Evolutionary conservation across 805 yeast genomes (phyloP).

Genomic region (Ogataea zsoltii): DNA sequence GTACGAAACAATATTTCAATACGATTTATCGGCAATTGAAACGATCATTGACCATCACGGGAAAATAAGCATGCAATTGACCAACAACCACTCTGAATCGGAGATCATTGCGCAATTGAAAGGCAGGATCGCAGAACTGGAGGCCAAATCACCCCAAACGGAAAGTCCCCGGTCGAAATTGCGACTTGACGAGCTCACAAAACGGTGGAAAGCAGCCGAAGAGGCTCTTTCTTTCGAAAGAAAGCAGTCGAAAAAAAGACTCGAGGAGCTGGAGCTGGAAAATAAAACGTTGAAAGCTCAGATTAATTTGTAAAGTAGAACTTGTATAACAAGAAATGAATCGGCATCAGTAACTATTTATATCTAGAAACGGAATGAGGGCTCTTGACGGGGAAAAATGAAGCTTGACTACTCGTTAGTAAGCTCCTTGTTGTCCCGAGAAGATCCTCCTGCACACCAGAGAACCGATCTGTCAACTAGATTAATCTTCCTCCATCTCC

Average conservation of each 20-base stretch:
- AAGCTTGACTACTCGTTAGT: too few relatives aligned
- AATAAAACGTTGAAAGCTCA: conserved; percentile 39
- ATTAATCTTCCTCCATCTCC: conserved; percentile 38
- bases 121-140: conserved; percentile 1
- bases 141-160: neutral
- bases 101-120: conserved; percentile 10
- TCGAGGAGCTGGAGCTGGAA: conserved; percentile 56
- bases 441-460: too few relatives aligned
- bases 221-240: conserved; percentile 67
- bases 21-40: conserved; percentile 60
- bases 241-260: conserved; percentile 52
- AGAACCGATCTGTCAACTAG: too few relatives aligned
- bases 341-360: neutral
- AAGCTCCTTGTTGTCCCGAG: too few relatives aligned
- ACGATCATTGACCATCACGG: conserved; percentile 60
- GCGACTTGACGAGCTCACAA: conserved; percentile 61
- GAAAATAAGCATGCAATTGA: conserved; percentile 14
- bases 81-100: neutral
- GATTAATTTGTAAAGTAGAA: neutral
- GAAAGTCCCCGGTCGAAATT: conserved; percentile 38
- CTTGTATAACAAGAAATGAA: neutral
- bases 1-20: conserved; percentile 38
- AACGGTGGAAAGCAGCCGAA: conserved; percentile 68
- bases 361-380: too few relatives aligned
- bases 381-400: too few relatives aligned